These are phyloP conservation scores for Leishmania gerbilli DNA, from an alignment of 208 protist genomes.

Conservation along the genomic window DNA sequence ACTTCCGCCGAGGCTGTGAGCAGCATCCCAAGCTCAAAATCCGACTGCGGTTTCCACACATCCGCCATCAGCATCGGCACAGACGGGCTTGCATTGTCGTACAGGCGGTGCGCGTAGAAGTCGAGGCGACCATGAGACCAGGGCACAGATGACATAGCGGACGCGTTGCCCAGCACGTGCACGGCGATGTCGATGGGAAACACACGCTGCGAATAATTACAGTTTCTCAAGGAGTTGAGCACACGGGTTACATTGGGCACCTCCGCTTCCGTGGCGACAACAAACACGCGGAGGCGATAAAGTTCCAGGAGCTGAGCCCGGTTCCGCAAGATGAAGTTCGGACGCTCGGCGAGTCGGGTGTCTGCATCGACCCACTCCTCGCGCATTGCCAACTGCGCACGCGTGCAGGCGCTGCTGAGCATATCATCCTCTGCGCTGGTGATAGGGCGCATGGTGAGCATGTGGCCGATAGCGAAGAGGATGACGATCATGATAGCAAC, in stretches of 20 bases:
- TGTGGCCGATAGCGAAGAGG: constrained; percentile 17
- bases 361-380: constrained; percentile 39
- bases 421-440: constrained; percentile 36
- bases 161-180: constrained; percentile 23
- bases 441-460: constrained; percentile 31
- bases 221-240: constrained; percentile 29
- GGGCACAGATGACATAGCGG: constrained; percentile 18
- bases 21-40: constrained; percentile 58
- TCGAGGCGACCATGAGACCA: constrained; percentile 51
- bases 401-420: constrained; percentile 1
- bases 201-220: constrained; percentile 30
- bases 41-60: constrained; percentile 55
- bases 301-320: constrained; percentile 11
- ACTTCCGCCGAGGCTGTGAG: constrained; percentile 51
- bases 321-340: background rate
- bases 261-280: constrained; percentile 12
- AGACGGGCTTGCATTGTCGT: constrained; percentile 22
- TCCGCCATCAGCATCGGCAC: constrained; percentile 29
- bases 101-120: constrained; percentile 33
- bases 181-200: constrained; percentile 51
- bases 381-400: background rate
- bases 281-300: constrained; percentile 37
- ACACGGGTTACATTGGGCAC: constrained; percentile 5
- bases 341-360: background rate
- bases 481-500: constrained; percentile 7